Evolutionary conservation across 495 filamentous ascomycete species (phyloP).

Genomic region (Aspergillus cavernicola): DNA sequence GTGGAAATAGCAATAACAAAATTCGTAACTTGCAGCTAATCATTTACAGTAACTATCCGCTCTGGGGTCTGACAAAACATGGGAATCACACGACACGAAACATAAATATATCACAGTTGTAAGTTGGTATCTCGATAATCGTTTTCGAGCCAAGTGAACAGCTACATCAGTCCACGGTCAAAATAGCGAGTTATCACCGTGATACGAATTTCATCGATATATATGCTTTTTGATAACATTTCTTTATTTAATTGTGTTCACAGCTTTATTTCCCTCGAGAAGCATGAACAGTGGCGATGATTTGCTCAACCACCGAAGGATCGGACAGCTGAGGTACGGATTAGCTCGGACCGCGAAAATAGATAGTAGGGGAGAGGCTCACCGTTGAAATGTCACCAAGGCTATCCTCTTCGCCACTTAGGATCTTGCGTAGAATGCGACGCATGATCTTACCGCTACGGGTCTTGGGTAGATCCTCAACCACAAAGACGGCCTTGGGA

Average conservation of each 20-base stretch:
- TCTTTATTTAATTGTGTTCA: conserved; percentile 20
- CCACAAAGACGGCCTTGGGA: conserved; percentile 85
- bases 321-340: conserved; percentile 75
- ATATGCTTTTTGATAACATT: conserved; percentile 6
- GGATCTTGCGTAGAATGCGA: conserved; percentile 92
- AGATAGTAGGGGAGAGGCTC: conserved; percentile 33
- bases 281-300: conserved; percentile 74
- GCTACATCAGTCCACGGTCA: background rate
- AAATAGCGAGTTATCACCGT: too few relatives aligned
- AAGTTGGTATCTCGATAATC: background rate
- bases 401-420: conserved; percentile 95
- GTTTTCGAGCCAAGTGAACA: background rate
- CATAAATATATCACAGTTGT: background rate
- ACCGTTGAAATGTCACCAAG: conserved; percentile 91
- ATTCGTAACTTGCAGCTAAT: conserved; percentile 3
- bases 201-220: conserved; percentile 7
- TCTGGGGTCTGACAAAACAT: conserved; percentile 12
- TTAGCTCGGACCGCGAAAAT: conserved; percentile 1
- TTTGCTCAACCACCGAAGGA: conserved; percentile 82
- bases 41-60: conserved; percentile 15
- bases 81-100: conserved; percentile 14
- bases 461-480: conserved; percentile 94
- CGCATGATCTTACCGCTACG: conserved; percentile 98
- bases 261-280: conserved; percentile 48
- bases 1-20: too few relatives aligned